Evolutionary conservation across 1,284 basidiomycete species (phyloP).

Genomic region (Anthracocystis walkeri): DNA sequence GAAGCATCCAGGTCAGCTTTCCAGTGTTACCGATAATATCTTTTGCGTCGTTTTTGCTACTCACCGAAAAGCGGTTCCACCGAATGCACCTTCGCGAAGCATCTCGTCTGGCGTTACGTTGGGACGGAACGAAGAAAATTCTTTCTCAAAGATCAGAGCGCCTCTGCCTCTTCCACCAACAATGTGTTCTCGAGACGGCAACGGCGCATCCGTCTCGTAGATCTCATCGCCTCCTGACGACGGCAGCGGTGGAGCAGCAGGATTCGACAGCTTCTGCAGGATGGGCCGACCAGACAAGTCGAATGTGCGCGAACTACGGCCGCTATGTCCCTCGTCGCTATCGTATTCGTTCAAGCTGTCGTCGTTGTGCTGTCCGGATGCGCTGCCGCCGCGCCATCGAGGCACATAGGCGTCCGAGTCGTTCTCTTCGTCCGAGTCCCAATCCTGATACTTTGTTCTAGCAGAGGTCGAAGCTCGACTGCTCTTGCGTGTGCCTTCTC

Average conservation of each 20-base stretch:
- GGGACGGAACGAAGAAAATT: constrained; percentile 70
- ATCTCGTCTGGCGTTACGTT: constrained; percentile 72
- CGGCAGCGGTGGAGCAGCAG: constrained; percentile 32
- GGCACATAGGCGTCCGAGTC: constrained; percentile 46
- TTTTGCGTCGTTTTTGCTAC: constrained; percentile 6
- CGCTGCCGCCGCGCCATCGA: constrained; percentile 34
- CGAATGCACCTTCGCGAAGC: constrained; percentile 71
- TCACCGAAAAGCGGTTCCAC: constrained; percentile 71
- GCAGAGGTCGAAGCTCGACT: constrained; percentile 34
- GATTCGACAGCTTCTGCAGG: constrained; percentile 52
- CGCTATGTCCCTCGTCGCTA: constrained; percentile 26
- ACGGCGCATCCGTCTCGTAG: constrained; percentile 29
- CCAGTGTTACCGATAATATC: not conserved
- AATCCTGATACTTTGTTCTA: constrained; percentile 40
- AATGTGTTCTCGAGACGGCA: constrained; percentile 30
- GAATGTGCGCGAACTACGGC: constrained; percentile 38
- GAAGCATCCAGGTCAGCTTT: not conserved
- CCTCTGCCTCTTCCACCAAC: constrained; percentile 57
- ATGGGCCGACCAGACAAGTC: constrained; percentile 36
- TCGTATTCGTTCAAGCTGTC: constrained; percentile 17
- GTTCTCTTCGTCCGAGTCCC: constrained; percentile 47
- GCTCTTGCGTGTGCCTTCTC: constrained; percentile 44
- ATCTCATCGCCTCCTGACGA: constrained; percentile 31
- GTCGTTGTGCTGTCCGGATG: constrained; percentile 4
- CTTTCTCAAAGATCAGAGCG: constrained; percentile 70